A percentile compares a stretch with the other conserved stretches of the same genome.
Evolutionary conservation across 2,329 filamentous ascomycete genomes (phyloP).

Genomic region (Colletotrichum sidae): DNA sequence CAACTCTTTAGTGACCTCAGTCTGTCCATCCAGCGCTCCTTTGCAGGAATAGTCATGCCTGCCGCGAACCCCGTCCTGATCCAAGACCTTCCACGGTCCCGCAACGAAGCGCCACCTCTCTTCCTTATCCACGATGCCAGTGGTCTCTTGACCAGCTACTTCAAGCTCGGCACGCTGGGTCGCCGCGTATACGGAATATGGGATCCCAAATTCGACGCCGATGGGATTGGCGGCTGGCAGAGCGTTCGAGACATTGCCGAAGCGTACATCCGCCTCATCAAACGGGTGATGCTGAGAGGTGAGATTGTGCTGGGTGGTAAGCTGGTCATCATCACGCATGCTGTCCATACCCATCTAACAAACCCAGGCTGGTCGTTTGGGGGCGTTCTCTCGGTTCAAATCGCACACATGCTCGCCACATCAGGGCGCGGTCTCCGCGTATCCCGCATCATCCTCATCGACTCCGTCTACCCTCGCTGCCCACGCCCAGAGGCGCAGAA

Average conservation of each 20-base stretch:
- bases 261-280: conserved; percentile 30
- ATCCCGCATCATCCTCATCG: conserved; percentile 29
- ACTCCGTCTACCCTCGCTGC: conserved; percentile 30
- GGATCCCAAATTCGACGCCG: conserved; percentile 30
- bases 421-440: conserved; percentile 26
- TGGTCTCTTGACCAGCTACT: conserved; percentile 27
- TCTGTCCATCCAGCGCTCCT: background rate
- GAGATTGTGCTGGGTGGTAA: conserved; percentile 28
- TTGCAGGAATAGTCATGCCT: conserved; percentile 11
- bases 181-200: conserved; percentile 27
- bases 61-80: conserved; percentile 25
- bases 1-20: too few species aligned
- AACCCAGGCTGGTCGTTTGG: conserved; percentile 29
- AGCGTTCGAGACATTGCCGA: conserved; percentile 24
- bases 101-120: conserved; percentile 15
- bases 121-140: conserved; percentile 32
- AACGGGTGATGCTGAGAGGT: conserved; percentile 28
- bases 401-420: conserved; percentile 27
- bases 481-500: conserved; percentile 26
- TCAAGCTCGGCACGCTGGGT: conserved; percentile 21
- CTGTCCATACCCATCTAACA: background rate
- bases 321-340: background rate
- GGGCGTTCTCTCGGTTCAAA: conserved; percentile 18
- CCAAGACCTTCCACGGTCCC: conserved; percentile 23
- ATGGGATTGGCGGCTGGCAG: conserved; percentile 32